phyloP scores from a whole-genome alignment of 2,329 filamentous ascomycete genomes.

The Lasiodiplodia theobromae region DNA sequence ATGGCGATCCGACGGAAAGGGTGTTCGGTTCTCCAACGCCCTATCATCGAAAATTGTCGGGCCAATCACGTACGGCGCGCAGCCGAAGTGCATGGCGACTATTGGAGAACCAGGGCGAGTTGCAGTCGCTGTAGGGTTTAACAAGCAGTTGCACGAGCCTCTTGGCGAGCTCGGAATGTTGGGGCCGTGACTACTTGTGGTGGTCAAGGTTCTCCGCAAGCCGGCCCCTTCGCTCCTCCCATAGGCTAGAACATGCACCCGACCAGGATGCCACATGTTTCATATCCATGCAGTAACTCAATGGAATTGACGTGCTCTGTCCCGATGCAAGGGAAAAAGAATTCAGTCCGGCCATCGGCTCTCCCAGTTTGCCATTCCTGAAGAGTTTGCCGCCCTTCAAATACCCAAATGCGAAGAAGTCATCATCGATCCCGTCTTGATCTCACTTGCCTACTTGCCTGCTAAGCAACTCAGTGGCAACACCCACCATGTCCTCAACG shows the following conservation, averaged over 20 bases:
- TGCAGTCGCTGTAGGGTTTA: background rate
- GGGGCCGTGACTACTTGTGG: conserved; percentile 8
- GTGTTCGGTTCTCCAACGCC: conserved; percentile 19
- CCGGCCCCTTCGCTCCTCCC: background rate
- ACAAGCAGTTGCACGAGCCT: background rate
- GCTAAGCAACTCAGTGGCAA: too few relatives aligned
- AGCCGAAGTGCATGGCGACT: background rate
- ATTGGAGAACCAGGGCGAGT: background rate
- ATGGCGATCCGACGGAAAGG: background rate
- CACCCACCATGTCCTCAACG: too few relatives aligned
- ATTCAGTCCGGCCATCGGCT: background rate
- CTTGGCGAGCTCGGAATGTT: conserved; percentile 12
- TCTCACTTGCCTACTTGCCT: conserved; percentile 25
- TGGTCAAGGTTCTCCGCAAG: conserved; percentile 9
- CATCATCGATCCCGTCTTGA: conserved; percentile 55
- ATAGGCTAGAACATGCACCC: background rate
- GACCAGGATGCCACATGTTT: background rate
- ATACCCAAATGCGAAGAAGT: background rate
- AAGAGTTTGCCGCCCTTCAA: conserved; percentile 52
- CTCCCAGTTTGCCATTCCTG: conserved; percentile 44
- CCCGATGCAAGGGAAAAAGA: background rate
- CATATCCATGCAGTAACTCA: background rate
- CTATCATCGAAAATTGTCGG: background rate
- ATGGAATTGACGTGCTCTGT: background rate
- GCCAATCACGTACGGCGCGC: background rate